These are phyloP conservation scores for Penicillium sp. DNA, from an alignment of 2,329 filamentous ascomycete genomes.

Conservation along the genomic window DNA sequence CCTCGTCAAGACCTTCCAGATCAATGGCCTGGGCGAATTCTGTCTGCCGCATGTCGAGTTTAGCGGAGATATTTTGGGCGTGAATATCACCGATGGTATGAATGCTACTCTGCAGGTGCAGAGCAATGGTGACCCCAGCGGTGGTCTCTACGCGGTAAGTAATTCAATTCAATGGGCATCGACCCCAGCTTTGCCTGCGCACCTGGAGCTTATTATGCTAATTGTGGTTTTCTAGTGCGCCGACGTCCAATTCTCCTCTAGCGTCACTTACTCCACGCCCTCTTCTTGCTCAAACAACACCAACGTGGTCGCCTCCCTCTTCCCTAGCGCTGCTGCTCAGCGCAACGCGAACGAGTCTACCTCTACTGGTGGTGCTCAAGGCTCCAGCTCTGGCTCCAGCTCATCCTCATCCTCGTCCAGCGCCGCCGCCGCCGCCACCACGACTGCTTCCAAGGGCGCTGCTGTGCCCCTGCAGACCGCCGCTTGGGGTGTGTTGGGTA, in stretches of 20 bases:
- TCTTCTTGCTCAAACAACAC: slow-evolving; percentile 63
- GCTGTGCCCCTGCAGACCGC: slow-evolving; percentile 40
- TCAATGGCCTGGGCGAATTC: slow-evolving; percentile 65
- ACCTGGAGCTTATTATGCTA: slow-evolving; percentile 1
- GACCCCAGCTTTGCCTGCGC: not conserved
- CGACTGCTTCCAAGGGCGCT: slow-evolving; percentile 32
- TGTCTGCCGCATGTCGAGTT: slow-evolving; percentile 64
- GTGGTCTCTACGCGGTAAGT: slow-evolving; percentile 68
- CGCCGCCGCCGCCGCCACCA: not conserved
- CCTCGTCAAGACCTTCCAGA: slow-evolving; percentile 63
- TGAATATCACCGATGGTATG: slow-evolving; percentile 62
- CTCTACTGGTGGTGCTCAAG: slow-evolving; percentile 38
- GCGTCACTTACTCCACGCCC: slow-evolving; percentile 49
- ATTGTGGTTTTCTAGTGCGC: slow-evolving; percentile 60
- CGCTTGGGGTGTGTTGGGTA: slow-evolving; percentile 44
- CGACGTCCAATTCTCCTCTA: slow-evolving; percentile 68
- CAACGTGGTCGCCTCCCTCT: slow-evolving; percentile 54
- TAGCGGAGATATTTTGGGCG: slow-evolving; percentile 34
- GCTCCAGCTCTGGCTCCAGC: slow-evolving; percentile 20
- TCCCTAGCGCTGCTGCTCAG: slow-evolving; percentile 42
- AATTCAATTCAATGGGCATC: not conserved
- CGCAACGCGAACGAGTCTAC: slow-evolving; percentile 53
- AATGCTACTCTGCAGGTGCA: slow-evolving; percentile 71
- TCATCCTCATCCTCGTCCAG: slow-evolving; percentile 3
- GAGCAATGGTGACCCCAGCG: slow-evolving; percentile 60